Evolutionary conservation across 2,329 filamentous ascomycete species (phyloP), one percentile per base, ranked within the genome.

Genomic region (Aspergillus thermomutatus): DNA sequence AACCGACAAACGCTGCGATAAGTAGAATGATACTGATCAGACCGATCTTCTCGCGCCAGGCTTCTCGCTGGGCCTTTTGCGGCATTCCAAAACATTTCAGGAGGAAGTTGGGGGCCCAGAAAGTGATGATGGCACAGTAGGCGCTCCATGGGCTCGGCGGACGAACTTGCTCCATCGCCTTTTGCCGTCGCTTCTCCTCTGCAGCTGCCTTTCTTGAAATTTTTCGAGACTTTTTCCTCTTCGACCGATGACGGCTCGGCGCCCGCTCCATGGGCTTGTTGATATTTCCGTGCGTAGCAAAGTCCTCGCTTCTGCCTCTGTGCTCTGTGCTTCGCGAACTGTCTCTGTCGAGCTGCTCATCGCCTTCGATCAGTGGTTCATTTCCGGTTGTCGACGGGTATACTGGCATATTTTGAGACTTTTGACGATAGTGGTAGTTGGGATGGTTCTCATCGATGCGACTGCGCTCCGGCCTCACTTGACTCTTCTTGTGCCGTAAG

Each of bases 31-130:
- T 87, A 76, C 92, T 96, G 77, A 97, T 90, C 57, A 99, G 79
- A 2, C 94, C 94, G 81, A 99, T 95, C 82, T 99, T 99, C 73
- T 99, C 94, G 64, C 94, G 86, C 94, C 94, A 99, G 2, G 94
- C 94, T 68, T 91, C 85, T 70, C 92, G 89, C 74, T 97, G 91
- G 17, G 88, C 91, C 74, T 90, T 94, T 48, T 90, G 83, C 7
- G 87, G 86, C 81, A 90, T 95, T 41, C 92, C 92, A 68, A 92
- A 94, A 75, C 91, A 96, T 63, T 83, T 85, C 54, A 99, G 80
- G 27, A 97, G 76, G 60, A 93, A 89, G 70, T 92, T 88, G 0
- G 94, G 94, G 56, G 86, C 89, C 92, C 94, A 97, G 69, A 97
- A 97, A 0, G 94, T 99, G 63, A 99, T 78, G 61, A 96, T 85